Evolutionary conservation across 768 basidiomycete genomes (phyloP), one percentile per base, ranked within the genome.

Genomic region (Hortiboletus campestris): DNA sequence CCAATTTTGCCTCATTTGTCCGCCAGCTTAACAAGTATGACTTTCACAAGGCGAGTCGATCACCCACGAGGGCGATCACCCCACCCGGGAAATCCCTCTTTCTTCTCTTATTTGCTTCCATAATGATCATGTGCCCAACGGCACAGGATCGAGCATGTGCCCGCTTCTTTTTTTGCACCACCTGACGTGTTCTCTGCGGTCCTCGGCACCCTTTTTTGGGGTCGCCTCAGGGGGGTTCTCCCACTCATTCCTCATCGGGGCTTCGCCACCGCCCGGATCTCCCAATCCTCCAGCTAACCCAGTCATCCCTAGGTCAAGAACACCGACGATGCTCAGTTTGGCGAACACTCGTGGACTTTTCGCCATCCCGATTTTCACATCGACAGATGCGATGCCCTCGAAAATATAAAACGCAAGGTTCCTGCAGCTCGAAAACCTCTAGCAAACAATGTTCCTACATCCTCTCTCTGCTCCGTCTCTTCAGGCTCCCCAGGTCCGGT

Each of bases 1-100:
- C 89, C 9, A 96, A 96, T 67, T 96, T 96, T 71, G 93, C 93
- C 31, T 84, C 81, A 51, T 96, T 96, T 67, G 94, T 96, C 6
- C 82, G 93, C 11, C 94, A 96, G 71, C 78, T 96, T 35, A 96
- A 96, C 80, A 96, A 95, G 72, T 96, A 96, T 69, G 94, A 95
- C 73, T 96, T 96, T 62, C 94, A 95, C 79, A 96, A 96, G 78
- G 89, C 80, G 35, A 67, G 73, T 59, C 36, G 46, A 63, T 55
- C 46, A 53, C 43, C 41, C 28, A 22, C 46, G 41, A 41, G 34
- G 13, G 13, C 35, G 32, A 51, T 42, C 38, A 36, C 20, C 40
- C 32, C 25, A 7, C 29, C 46, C 13, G 39, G 47, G 49, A 48
- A 41, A 39, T 47, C 28, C 20, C n/a, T 11, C 6, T 28, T 54